These are phyloP conservation scores for Letharia columbiana DNA, from an alignment of 495 filamentous ascomycete species.

Conservation along the genomic window DNA sequence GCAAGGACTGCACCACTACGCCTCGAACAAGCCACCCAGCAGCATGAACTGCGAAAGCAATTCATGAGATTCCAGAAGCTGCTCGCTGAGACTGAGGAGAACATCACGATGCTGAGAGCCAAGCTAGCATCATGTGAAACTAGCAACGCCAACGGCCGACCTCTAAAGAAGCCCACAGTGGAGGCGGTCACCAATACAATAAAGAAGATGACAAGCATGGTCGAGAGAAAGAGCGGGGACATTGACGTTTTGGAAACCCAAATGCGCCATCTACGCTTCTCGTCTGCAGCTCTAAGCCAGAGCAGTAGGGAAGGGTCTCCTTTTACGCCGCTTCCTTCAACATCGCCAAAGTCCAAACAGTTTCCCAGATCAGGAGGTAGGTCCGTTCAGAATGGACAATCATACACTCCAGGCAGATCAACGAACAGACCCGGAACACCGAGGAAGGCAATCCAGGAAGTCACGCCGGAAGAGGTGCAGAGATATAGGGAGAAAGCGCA, in stretches of 20 bases:
- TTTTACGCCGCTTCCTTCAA: conserved; percentile 43
- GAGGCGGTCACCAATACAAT: conserved; percentile 90
- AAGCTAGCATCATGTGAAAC: conserved; percentile 52
- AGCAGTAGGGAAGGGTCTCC: conserved; percentile 53
- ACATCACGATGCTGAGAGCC: conserved; percentile 69
- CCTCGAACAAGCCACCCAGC: conserved; percentile 69
- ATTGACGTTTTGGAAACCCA: conserved; percentile 83
- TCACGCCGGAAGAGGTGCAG: conserved; percentile 47
- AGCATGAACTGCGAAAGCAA: conserved; percentile 67
- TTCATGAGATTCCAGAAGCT: conserved; percentile 61
- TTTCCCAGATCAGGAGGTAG: conserved; percentile 32
- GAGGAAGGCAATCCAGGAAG: conserved; percentile 31
- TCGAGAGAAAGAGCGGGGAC: conserved; percentile 76
- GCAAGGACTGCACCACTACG: conserved; percentile 64
- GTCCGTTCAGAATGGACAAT: conserved; percentile 28
- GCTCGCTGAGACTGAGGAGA: conserved; percentile 71
- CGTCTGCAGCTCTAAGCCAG: conserved; percentile 31
- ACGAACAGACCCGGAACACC: conserved; percentile 38
- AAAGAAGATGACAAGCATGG: conserved; percentile 83
- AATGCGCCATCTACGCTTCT: conserved; percentile 60
- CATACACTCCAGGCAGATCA: conserved; percentile 34
- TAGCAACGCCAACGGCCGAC: conserved; percentile 32
- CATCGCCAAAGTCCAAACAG: conserved; percentile 34
- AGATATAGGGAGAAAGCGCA: conserved; percentile 49
- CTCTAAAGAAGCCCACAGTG: conserved; percentile 61